phyloP scores from a whole-genome alignment of 495 filamentous ascomycete species.

The Amniculicola lignicola region DNA sequence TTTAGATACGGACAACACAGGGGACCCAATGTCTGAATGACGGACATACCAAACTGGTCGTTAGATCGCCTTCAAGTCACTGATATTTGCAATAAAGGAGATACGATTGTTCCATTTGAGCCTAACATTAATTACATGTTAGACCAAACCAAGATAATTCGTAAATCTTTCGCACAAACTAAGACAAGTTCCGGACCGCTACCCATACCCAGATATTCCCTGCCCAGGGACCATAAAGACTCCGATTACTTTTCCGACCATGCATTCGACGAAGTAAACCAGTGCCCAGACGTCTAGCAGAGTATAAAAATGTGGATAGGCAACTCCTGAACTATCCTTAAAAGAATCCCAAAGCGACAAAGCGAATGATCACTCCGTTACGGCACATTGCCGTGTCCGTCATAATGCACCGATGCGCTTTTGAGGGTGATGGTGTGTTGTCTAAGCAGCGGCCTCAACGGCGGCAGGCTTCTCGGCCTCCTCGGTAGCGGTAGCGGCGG shows the following conservation, averaged over 20 bases:
- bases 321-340: conserved; percentile 11
- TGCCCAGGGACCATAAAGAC: conserved; percentile 12
- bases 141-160: conserved; percentile 29
- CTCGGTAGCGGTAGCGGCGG: conserved; percentile 19
- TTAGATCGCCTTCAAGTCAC: no score
- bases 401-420: conserved; percentile 3
- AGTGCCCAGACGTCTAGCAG: conserved; percentile 27
- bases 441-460: conserved; percentile 31
- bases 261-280: conserved; percentile 27
- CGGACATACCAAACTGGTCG: no score
- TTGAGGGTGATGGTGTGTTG: conserved; percentile 11
- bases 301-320: conserved; percentile 20
- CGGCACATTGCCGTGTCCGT: conserved; percentile 8
- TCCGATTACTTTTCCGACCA: conserved; percentile 32
- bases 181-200: conserved; percentile 13
- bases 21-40: no score
- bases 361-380: conserved; percentile 3
- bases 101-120: no score
- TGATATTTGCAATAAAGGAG: no score
- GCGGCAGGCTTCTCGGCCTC: conserved; percentile 31
- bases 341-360: conserved; percentile 20
- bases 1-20: no score
- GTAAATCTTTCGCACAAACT: conserved; percentile 17
- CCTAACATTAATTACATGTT: conserved; percentile 28
- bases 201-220: conserved; percentile 28